phyloP scores from a whole-genome alignment of 1,139 yeast species.

The Hansenula anomala region DNA sequence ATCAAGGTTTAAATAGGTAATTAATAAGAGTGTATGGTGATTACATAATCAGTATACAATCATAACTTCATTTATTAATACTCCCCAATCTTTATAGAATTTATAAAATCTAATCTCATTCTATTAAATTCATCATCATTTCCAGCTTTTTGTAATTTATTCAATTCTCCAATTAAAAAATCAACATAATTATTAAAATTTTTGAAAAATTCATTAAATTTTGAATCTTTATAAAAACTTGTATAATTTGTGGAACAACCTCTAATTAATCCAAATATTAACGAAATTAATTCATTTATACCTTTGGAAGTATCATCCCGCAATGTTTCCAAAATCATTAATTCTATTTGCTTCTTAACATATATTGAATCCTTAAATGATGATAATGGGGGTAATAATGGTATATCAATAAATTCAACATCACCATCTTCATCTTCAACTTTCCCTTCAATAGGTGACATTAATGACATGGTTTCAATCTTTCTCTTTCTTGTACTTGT shows the following conservation, averaged over 20 bases:
- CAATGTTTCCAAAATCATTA: constrained; percentile 25
- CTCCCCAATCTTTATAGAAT: too few species aligned
- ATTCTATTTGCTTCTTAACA: constrained; percentile 32
- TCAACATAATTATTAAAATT: constrained; percentile 19
- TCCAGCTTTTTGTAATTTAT: neutral
- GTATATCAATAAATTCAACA: constrained; percentile 19
- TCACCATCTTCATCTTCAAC: neutral
- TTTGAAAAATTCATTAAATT: constrained; percentile 13
- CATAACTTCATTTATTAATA: too few species aligned
- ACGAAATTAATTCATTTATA: neutral
- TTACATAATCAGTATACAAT: too few species aligned
- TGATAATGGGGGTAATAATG: constrained; percentile 28
- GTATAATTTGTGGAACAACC: constrained; percentile 19
- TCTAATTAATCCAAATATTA: constrained; percentile 9
- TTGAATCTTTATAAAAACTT: constrained; percentile 4
- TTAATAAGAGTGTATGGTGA: too few species aligned
- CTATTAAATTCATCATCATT: neutral
- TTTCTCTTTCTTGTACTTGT: neutral
- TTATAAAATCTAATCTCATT: neutral
- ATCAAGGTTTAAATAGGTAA: too few species aligned
- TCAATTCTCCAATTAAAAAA: constrained; percentile 11
- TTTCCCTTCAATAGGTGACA: neutral
- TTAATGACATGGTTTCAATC: too few species aligned
- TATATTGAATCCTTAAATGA: constrained; percentile 29
- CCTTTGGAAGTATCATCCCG: neutral